Evolutionary conservation across 805 yeast species (phyloP).

Genomic region (Cyberlindnera saturnus): DNA sequence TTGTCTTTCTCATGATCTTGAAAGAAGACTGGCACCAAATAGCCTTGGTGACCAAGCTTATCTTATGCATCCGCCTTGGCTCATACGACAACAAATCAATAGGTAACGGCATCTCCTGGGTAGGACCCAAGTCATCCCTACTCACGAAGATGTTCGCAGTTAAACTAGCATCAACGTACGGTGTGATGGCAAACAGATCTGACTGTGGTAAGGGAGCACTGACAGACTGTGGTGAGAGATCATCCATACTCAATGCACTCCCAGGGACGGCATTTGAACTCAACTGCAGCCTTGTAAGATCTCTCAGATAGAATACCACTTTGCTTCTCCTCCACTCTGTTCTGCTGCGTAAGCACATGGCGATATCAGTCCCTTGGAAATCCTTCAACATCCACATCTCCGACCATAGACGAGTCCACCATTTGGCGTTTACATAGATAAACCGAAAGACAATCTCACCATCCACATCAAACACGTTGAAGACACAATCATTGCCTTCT

Average conservation of each 20-base stretch:
- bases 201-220: neutral
- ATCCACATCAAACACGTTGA: neutral
- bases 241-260: too few species aligned
- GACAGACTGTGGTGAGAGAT: too few species aligned
- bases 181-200: neutral
- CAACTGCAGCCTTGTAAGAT: too few species aligned
- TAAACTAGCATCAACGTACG: constrained; percentile 14
- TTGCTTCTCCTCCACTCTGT: neutral
- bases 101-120: neutral
- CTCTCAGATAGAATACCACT: neutral
- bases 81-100: constrained; percentile 1
- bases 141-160: constrained; percentile 1
- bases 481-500: neutral
- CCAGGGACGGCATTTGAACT: too few species aligned
- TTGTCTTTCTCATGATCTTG: constrained; percentile 2
- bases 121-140: constrained; percentile 1
- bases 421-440: neutral
- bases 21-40: constrained; percentile 1
- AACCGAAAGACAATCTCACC: neutral
- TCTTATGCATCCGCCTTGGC: constrained; percentile 3
- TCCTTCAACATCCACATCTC: constrained; percentile 1
- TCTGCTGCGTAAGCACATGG: neutral
- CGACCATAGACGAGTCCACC: neutral
- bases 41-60: neutral
- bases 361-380: neutral